phyloP scores from a whole-genome alignment of 73 alveolate genomes.

The Effrenium voratum region DNA sequence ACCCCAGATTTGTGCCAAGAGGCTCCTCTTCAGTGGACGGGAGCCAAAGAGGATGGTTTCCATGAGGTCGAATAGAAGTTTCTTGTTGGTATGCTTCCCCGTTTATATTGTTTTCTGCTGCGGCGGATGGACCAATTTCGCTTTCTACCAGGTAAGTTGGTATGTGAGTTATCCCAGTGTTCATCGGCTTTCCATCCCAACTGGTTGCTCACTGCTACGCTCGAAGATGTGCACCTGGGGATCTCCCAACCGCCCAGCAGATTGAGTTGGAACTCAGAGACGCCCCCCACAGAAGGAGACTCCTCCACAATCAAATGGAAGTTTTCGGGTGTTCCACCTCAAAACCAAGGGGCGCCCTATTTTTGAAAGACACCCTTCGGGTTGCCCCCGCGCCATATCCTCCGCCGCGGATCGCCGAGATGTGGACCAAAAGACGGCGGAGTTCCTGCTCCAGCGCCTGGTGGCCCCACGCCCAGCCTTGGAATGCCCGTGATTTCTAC shows the following conservation, averaged over 20 bases:
- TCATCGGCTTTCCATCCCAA: too few species aligned
- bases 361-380: too few species aligned
- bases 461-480: background rate
- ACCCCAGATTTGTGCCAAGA: too few species aligned
- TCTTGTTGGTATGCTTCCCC: too few species aligned
- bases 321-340: background rate
- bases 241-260: background rate
- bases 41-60: too few species aligned
- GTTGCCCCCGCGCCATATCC: background rate
- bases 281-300: background rate
- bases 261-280: background rate
- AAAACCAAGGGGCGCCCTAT: too few species aligned
- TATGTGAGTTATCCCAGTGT: too few species aligned
- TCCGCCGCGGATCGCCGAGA: background rate
- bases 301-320: background rate
- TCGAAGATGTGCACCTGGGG: background rate
- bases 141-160: too few species aligned
- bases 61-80: too few species aligned
- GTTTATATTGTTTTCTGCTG: too few species aligned
- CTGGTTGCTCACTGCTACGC: background rate
- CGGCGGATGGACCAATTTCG: too few species aligned
- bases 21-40: too few species aligned
- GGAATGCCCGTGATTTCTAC: background rate
- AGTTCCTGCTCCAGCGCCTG: constrained; percentile 31
- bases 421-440: constrained; percentile 66